These are phyloP conservation scores for Bipolaris bicolor DNA, from an alignment of 2,329 filamentous ascomycete species.

Conservation along the genomic window DNA sequence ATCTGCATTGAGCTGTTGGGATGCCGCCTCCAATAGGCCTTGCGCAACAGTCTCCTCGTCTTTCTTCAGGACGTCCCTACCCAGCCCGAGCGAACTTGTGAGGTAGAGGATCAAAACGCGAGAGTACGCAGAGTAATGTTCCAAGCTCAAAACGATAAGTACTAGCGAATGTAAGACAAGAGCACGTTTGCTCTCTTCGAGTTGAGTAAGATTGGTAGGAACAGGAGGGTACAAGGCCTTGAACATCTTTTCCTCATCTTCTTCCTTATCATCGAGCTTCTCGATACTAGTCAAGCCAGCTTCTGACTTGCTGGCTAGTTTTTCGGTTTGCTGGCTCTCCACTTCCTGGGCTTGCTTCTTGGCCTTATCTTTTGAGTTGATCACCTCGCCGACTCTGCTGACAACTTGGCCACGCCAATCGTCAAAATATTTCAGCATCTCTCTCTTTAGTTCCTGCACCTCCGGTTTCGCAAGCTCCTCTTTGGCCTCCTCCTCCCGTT, in stretches of 20 bases:
- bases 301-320: slow-evolving; percentile 38
- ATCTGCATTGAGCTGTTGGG: slow-evolving; percentile 74
- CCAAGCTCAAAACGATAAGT: slow-evolving; percentile 74
- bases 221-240: slow-evolving; percentile 51
- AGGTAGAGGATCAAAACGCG: slow-evolving; percentile 73
- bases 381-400: slow-evolving; percentile 72
- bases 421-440: slow-evolving; percentile 73
- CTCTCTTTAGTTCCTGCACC: slow-evolving; percentile 71
- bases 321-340: slow-evolving; percentile 26
- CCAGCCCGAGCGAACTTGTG: slow-evolving; percentile 72
- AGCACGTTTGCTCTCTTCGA: slow-evolving; percentile 66
- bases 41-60: slow-evolving; percentile 78
- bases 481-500: slow-evolving; percentile 45
- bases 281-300: slow-evolving; percentile 33
- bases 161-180: slow-evolving; percentile 75
- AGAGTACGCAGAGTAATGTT: slow-evolving; percentile 77
- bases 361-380: slow-evolving; percentile 48
- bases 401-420: slow-evolving; percentile 79
- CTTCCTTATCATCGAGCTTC: slow-evolving; percentile 34
- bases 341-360: slow-evolving; percentile 39
- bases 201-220: slow-evolving; percentile 57
- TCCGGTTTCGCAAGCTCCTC: slow-evolving; percentile 59
- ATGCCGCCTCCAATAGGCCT: slow-evolving; percentile 73
- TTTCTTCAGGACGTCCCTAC: slow-evolving; percentile 66
- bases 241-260: slow-evolving; percentile 49